Percentiles rank a stretch among this genome's conserved stretches.
phyloP scores from a whole-genome alignment of 1,284 basidiomycete genomes.

The Ceratobasidium papillatum region DNA sequence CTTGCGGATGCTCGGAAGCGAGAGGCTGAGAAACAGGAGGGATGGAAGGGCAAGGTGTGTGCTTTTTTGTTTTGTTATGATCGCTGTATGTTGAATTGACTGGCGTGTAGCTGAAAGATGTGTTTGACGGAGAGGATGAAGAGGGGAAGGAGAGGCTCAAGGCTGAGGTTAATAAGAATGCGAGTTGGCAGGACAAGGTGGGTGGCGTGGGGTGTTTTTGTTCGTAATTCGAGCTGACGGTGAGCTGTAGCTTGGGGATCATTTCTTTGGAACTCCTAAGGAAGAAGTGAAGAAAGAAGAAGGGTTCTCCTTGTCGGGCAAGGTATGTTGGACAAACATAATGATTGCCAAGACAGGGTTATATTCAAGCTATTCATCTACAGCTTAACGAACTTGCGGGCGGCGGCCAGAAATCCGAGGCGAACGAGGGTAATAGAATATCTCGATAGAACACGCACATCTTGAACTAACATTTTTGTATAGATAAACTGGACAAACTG shows the following conservation, averaged over 20 bases:
- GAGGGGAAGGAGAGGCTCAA: slow-evolving; percentile 35
- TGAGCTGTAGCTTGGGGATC: slow-evolving; percentile 17
- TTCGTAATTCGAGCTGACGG: not conserved
- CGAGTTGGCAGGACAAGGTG: slow-evolving; percentile 28
- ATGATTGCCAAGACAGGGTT: no score
- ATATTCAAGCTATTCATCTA: not conserved
- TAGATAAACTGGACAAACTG: slow-evolving; percentile 35
- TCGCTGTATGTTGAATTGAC: not conserved
- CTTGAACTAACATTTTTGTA: not conserved
- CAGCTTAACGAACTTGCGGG: slow-evolving; percentile 35
- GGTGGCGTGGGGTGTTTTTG: not conserved
- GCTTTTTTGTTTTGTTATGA: not conserved
- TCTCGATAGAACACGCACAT: no score
- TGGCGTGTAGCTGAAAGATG: slow-evolving; percentile 21
- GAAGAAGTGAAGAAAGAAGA: slow-evolving; percentile 35
- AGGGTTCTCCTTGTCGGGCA: slow-evolving; percentile 27
- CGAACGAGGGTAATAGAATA: slow-evolving; percentile 34
- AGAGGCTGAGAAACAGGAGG: slow-evolving; percentile 37
- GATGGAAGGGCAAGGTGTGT: slow-evolving; percentile 34
- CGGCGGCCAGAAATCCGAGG: slow-evolving; percentile 32
- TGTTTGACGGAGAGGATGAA: slow-evolving; percentile 35
- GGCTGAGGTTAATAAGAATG: slow-evolving; percentile 29
- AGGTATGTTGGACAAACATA: not conserved
- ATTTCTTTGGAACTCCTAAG: slow-evolving; percentile 30
- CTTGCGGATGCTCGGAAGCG: slow-evolving; percentile 30